Evolutionary conservation across 1,284 basidiomycete species (phyloP).

Genomic region (Cryptococcus jaspeensis): DNA sequence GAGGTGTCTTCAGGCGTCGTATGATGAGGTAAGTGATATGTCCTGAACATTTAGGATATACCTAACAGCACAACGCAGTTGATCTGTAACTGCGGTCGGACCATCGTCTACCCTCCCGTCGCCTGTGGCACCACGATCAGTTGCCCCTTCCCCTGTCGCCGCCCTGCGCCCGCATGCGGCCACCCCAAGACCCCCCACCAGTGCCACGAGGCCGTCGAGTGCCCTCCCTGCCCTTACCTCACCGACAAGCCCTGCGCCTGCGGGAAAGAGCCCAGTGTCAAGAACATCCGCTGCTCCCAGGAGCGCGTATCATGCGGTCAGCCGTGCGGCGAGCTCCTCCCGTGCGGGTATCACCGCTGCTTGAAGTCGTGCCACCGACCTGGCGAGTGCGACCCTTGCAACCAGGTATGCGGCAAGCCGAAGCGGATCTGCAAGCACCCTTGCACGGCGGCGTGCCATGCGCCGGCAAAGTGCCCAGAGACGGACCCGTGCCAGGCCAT

Average conservation of each 20-base stretch:
- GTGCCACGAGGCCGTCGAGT: conserved; percentile 70
- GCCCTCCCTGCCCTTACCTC: conserved; percentile 81
- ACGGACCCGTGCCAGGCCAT: conserved; percentile 65
- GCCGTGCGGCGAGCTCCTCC: conserved; percentile 70
- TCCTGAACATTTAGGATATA: neutral
- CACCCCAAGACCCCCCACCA: conserved; percentile 72
- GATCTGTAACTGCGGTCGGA: conserved; percentile 74
- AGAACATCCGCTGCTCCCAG: conserved; percentile 64
- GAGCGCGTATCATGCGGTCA: conserved; percentile 80
- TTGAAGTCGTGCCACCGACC: conserved; percentile 69
- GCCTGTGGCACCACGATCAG: conserved; percentile 64
- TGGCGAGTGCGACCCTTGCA: conserved; percentile 73
- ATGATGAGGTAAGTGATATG: conserved; percentile 68
- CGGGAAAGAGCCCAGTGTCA: conserved; percentile 66
- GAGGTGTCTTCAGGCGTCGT: conserved; percentile 77
- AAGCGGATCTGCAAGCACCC: conserved; percentile 76
- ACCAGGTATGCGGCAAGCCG: conserved; percentile 73
- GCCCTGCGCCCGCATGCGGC: conserved; percentile 70
- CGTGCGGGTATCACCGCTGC: conserved; percentile 83
- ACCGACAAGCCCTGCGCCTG: conserved; percentile 78
- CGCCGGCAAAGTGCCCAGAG: conserved; percentile 77
- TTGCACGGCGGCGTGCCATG: conserved; percentile 75
- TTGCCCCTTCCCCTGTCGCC: conserved; percentile 75
- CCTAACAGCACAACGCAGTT: conserved; percentile 54
- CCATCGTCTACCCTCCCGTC: conserved; percentile 67